phyloP scores from a whole-genome alignment of 2,329 filamentous ascomycete species.

The Trichophyton mentagrophytes region DNA sequence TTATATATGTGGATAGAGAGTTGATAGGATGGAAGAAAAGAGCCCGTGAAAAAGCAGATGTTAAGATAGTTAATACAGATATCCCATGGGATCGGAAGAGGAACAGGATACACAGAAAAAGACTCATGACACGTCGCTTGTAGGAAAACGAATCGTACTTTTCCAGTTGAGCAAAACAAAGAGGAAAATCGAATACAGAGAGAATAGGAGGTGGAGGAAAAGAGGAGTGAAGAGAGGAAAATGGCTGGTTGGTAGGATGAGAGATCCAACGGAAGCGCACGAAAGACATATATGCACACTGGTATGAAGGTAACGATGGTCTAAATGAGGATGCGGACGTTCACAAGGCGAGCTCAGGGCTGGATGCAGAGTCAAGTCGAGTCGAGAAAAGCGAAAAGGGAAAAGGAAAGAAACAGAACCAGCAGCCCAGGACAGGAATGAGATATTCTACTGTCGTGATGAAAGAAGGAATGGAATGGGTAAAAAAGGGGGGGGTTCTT shows the following conservation, averaged over 20 bases:
- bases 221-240: neutral
- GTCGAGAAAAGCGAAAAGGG: neutral
- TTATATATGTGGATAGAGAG: neutral
- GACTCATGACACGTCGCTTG: neutral
- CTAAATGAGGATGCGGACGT: slow-evolving; percentile 12
- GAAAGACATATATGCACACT: neutral
- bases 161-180: neutral
- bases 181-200: neutral
- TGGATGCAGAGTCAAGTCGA: neutral
- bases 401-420: slow-evolving; percentile 17
- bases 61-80: neutral
- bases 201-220: neutral
- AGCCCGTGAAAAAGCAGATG: neutral
- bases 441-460: neutral
- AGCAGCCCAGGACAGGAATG: neutral
- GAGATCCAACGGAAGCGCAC: neutral
- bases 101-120: neutral
- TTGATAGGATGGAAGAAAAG: neutral
- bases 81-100: neutral
- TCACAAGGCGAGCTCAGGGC: slow-evolving; percentile 19
- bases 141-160: slow-evolving; percentile 1
- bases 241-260: neutral
- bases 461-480: neutral
- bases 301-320: slow-evolving; percentile 9
- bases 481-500: neutral